Conservation (phyloP, 2,329 filamentous ascomycete genomes). For the Diaporthe eres region DNA sequence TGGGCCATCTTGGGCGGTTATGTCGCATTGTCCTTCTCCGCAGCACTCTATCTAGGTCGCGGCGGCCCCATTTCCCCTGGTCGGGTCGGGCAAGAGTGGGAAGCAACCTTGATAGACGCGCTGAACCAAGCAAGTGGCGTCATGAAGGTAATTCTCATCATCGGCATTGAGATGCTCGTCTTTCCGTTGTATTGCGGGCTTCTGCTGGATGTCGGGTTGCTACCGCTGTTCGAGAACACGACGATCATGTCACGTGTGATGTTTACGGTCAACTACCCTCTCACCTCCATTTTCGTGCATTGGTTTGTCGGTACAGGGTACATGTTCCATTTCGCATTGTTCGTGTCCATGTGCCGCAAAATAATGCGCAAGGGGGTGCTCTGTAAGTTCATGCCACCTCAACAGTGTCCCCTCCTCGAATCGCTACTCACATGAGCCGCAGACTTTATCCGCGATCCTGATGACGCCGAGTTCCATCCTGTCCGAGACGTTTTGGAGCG, state of each 20-base stretch:
- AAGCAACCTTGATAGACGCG: slow-evolving; percentile 84
- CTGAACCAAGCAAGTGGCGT: slow-evolving; percentile 96
- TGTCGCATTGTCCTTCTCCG: slow-evolving; percentile 78
- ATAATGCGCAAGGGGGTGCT: slow-evolving; percentile 96
- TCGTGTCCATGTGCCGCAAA: slow-evolving; percentile 98
- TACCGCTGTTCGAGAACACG: slow-evolving; percentile 89
- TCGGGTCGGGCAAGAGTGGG: slow-evolving; percentile 72
- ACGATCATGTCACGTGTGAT: slow-evolving; percentile 82
- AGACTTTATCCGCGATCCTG: slow-evolving; percentile 98
- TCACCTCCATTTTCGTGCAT: slow-evolving; percentile 95
- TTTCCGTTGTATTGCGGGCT: slow-evolving; percentile 97
- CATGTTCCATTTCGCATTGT: slow-evolving; percentile 99
- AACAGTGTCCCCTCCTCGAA: not conserved
- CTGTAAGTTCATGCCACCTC: slow-evolving; percentile 69
- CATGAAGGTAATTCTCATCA: slow-evolving; percentile 97
- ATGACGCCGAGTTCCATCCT: slow-evolving; percentile 98
- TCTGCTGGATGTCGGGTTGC: slow-evolving; percentile 87
- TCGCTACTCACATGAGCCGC: slow-evolving; percentile 49
- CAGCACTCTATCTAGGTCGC: slow-evolving; percentile 83
- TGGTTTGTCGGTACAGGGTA: slow-evolving; percentile 99
- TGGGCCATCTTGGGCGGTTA: slow-evolving; percentile 88
- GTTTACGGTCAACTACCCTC: slow-evolving; percentile 84
- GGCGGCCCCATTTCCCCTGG: slow-evolving; percentile 76
- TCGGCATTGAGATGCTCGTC: slow-evolving; percentile 98
- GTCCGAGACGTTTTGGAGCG: slow-evolving; percentile 96